A percentile compares a stretch with the other conserved stretches of the same genome.
Evolutionary conservation across 306 rosid species (phyloP).

Genomic region (Gynostemma pentaphyllum): DNA sequence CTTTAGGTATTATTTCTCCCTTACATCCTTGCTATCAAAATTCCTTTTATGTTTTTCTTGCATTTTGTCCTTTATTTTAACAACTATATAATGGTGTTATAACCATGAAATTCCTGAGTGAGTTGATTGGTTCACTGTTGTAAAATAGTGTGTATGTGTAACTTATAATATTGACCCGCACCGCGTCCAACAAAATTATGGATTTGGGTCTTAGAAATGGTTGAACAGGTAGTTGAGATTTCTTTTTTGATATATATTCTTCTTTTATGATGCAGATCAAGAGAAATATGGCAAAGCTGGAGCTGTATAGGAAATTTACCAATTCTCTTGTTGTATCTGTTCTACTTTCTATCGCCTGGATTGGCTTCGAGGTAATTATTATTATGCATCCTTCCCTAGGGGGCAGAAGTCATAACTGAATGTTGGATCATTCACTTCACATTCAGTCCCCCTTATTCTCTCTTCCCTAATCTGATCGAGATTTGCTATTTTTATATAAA

Average conservation of each 20-base stretch:
- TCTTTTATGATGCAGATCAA: slow-evolving; percentile 38
- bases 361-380: slow-evolving; percentile 79
- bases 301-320: slow-evolving; percentile 83
- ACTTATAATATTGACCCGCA: not conserved
- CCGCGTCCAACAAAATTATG: not conserved
- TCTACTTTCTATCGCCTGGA: slow-evolving; percentile 83
- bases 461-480: not conserved
- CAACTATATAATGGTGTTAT: not conserved
- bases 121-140: not conserved
- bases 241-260: not conserved
- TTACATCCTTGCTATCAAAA: not conserved
- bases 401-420: not conserved
- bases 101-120: not conserved
- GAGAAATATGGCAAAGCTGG: slow-evolving; percentile 83
- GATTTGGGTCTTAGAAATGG: not conserved
- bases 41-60: not conserved
- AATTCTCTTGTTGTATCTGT: slow-evolving; percentile 75
- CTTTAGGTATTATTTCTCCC: not conserved
- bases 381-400: not conserved
- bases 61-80: not conserved
- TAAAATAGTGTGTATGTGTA: not conserved
- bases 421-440: not conserved
- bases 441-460: not conserved
- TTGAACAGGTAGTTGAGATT: slow-evolving; percentile 29
- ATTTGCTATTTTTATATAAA: not conserved